Evolutionary conservation across 2,329 filamentous ascomycete genomes (phyloP).

Genomic region (Claviceps lovelessii): DNA sequence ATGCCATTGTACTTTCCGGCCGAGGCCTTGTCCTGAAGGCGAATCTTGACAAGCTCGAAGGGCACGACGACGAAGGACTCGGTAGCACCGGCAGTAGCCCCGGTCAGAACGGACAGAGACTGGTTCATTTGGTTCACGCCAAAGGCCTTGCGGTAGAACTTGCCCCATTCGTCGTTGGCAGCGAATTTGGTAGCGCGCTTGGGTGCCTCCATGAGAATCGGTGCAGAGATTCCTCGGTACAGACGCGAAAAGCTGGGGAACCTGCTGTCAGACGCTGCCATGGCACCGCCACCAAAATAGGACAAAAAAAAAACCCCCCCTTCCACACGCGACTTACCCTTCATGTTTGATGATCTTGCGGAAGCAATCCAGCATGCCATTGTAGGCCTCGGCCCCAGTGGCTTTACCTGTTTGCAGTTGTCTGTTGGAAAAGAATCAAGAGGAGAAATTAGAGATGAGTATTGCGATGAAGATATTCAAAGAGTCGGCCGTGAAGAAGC

Average conservation of each 20-base stretch:
- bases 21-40: conserved; percentile 87
- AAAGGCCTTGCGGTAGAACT: conserved; percentile 81
- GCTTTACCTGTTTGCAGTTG: conserved; percentile 70
- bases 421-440: conserved; percentile 29
- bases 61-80: conserved; percentile 95
- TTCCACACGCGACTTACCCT: conserved; percentile 44
- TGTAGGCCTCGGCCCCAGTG: conserved; percentile 71
- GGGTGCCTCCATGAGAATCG: conserved; percentile 89
- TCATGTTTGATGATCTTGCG: conserved; percentile 92
- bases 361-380: conserved; percentile 96
- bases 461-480: not conserved
- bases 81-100: conserved; percentile 86
- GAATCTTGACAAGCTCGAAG: conserved; percentile 97
- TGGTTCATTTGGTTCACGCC: conserved; percentile 81
- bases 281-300: not conserved
- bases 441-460: conserved; percentile 10
- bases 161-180: conserved; percentile 96
- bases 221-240: conserved; percentile 89
- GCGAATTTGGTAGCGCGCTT: conserved; percentile 98
- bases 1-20: conserved; percentile 77
- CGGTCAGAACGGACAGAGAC: conserved; percentile 78
- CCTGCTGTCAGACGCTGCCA: not conserved
- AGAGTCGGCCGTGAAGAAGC: conserved; percentile 2
- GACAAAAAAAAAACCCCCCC: not conserved
- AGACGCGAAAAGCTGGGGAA: conserved; percentile 60